Conservation (phyloP, 495 filamentous ascomycete species). For the Podospora pseudopauciseta region DNA sequence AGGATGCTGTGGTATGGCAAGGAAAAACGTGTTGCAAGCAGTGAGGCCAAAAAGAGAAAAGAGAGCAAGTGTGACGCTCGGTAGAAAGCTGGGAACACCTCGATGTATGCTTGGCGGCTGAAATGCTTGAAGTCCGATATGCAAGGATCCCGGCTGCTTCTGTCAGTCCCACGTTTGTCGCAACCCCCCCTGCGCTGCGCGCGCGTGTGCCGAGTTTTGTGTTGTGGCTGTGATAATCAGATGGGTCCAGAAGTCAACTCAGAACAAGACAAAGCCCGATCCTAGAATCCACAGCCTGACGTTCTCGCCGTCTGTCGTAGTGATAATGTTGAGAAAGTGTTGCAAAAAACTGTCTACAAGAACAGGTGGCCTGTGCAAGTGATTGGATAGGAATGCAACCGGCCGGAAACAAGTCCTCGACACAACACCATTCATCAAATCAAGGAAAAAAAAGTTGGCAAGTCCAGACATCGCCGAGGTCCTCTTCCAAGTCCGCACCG, state of each 20-base stretch:
- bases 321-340: neutral
- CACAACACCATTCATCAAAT: neutral
- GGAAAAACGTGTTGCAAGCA: neutral
- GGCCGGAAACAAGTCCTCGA: neutral
- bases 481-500: neutral
- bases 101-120: neutral
- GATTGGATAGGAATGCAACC: neutral
- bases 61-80: neutral
- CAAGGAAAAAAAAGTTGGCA: neutral
- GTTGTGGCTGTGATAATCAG: neutral
- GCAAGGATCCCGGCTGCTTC: neutral
- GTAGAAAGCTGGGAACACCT: neutral
- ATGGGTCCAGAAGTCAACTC: neutral
- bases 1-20: neutral
- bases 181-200: neutral
- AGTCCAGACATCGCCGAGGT: neutral
- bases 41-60: neutral
- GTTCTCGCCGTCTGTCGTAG: neutral
- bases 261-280: neutral
- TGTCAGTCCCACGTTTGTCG: neutral
- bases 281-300: neutral
- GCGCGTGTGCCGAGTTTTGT: neutral
- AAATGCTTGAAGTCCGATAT: neutral
- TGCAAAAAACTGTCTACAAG: neutral
- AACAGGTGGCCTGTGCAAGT: neutral